Evolutionary conservation across 164 flowering plant species (phyloP).

Genomic region (Buxus sempervirens): DNA sequence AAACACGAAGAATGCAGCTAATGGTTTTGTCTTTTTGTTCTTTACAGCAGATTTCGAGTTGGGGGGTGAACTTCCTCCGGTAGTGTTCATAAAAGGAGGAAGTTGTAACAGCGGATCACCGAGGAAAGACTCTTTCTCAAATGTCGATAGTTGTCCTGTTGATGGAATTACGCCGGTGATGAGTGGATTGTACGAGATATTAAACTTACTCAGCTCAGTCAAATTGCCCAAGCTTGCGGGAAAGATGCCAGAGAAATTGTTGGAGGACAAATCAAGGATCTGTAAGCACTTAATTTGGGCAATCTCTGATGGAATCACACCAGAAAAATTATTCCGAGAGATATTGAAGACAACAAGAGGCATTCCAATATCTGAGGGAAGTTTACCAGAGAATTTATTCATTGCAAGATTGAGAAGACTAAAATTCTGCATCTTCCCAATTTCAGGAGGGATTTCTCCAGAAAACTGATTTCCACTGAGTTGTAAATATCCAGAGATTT

Average conservation of each 20-base stretch:
- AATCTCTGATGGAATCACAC: constrained; percentile 55
- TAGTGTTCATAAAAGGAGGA: constrained; percentile 31
- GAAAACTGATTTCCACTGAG: constrained; percentile 60
- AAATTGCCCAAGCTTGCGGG: constrained; percentile 54
- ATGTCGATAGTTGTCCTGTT: constrained; percentile 74
- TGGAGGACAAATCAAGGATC: constrained; percentile 74
- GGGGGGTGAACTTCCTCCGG: neutral
- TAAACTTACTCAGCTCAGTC: constrained; percentile 72
- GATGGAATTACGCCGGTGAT: constrained; percentile 61
- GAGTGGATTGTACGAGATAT: constrained; percentile 69
- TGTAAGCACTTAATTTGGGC: constrained; percentile 58
- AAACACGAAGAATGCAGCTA: constrained; percentile 27
- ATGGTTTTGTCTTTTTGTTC: constrained; percentile 8
- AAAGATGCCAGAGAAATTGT: constrained; percentile 78
- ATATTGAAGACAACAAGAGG: constrained; percentile 68
- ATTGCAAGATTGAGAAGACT: constrained; percentile 60
- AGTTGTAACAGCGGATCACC: constrained; percentile 62
- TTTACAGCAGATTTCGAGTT: neutral
- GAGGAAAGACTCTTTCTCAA: constrained; percentile 60
- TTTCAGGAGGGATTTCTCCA: constrained; percentile 55
- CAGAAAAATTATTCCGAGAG: constrained; percentile 52
- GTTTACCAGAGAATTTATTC: constrained; percentile 51
- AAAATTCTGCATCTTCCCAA: constrained; percentile 61
- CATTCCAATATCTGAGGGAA: constrained; percentile 53
- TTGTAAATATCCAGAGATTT: constrained; percentile 77